Conservation (phyloP, 2,329 filamentous ascomycete species). For the Juglanconis sp. region DNA sequence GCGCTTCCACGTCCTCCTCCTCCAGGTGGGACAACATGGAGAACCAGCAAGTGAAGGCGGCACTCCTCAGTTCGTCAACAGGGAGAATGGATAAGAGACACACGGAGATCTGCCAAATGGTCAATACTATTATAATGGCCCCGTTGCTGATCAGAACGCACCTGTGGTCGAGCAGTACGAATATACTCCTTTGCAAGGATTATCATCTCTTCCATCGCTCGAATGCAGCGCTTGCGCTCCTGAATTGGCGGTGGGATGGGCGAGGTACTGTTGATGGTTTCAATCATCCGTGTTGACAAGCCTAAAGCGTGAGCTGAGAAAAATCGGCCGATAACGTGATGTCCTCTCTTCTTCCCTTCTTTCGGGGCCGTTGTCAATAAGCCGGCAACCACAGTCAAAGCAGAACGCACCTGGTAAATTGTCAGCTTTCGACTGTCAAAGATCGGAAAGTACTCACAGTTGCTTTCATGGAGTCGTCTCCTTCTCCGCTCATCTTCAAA, state of each 20-base stretch:
- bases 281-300: conserved; percentile 78
- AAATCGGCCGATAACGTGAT: conserved; percentile 64
- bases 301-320: conserved; percentile 82
- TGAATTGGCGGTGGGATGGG: conserved; percentile 50
- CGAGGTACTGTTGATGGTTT: conserved; percentile 67
- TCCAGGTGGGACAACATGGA: conserved; percentile 72
- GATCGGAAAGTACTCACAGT: conserved; percentile 48
- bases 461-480: conserved; percentile 50
- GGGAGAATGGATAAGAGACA: conserved; percentile 82
- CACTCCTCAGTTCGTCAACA: conserved; percentile 68
- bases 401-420: conserved; percentile 41
- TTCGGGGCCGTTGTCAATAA: conserved; percentile 28
- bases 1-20: conserved; percentile 72
- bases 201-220: conserved; percentile 86
- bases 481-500: conserved; percentile 74
- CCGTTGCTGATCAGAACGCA: conserved; percentile 28
- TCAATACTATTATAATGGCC: conserved; percentile 23
- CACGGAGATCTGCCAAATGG: conserved; percentile 68
- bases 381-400: conserved; percentile 43
- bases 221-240: conserved; percentile 75
- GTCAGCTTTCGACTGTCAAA: conserved; percentile 23
- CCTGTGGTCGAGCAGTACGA: conserved; percentile 80
- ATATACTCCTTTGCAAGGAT: conserved; percentile 69
- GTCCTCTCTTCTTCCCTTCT: conserved; percentile 45
- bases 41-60: conserved; percentile 81